Percentiles rank a stretch among this genome's conserved stretches.
Conservation (phyloP, 2,329 filamentous ascomycete genomes). For the Xylariaceae sp. region DNA sequence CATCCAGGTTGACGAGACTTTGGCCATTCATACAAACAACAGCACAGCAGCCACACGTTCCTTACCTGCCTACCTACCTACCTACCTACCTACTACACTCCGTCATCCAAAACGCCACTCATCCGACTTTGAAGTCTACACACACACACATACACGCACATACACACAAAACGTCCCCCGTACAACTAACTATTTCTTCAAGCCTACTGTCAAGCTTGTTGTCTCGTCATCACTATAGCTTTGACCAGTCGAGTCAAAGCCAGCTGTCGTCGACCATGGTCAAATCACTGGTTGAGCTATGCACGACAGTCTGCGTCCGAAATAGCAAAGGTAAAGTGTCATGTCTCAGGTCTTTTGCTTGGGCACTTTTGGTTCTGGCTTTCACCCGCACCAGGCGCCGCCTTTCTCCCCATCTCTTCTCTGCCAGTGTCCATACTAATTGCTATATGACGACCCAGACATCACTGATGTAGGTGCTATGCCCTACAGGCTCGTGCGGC, state of each 20-base stretch:
- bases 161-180: too few relatives aligned
- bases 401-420: too few relatives aligned
- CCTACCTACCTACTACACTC: too few relatives aligned
- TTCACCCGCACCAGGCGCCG: not conserved
- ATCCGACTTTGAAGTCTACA: too few relatives aligned
- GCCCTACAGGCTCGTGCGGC: slow-evolving; percentile 58
- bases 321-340: slow-evolving; percentile 39
- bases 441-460: slow-evolving; percentile 22
- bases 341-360: not conserved
- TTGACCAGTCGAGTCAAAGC: not conserved
- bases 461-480: slow-evolving; percentile 68
- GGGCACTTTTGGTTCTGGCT: not conserved
- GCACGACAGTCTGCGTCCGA: slow-evolving; percentile 46
- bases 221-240: too few relatives aligned
- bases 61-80: too few relatives aligned
- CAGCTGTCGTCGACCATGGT: slow-evolving; percentile 21
- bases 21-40: not conserved
- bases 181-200: not conserved
- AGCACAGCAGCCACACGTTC: not conserved
- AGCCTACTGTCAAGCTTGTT: not conserved
- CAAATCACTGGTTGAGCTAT: slow-evolving; percentile 48
- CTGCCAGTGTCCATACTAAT: slow-evolving; percentile 8
- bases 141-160: too few relatives aligned
- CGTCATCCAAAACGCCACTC: too few relatives aligned
- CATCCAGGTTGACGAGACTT: slow-evolving; percentile 20